Evolutionary conservation across 2,329 filamentous ascomycete species (phyloP), one percentile per base, ranked within the genome.

Genomic region (Pezizomycotina sp.): DNA sequence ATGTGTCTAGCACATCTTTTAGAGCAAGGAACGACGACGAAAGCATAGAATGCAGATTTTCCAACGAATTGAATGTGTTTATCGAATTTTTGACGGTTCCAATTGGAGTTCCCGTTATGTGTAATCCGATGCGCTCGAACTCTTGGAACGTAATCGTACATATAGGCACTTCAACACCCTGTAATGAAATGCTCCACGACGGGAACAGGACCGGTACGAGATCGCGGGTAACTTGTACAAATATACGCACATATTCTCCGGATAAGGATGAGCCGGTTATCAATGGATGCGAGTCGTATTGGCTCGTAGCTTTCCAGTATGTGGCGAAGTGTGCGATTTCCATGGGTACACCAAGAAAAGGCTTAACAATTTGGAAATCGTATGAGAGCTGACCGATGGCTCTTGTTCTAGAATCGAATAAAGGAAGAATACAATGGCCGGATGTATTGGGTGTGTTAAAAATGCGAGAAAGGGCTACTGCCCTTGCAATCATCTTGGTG

Each of bases 321-420:
- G 89, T 95, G 46, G 92, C 89, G 51, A 95, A 98, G 53, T 95
- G 84, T 1, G 89, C 92, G 43, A 98, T 93, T 57, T 98, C 89
- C 14, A 98, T 64, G 3, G 89, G 83, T 43, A 83, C 77, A 5
- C 89, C 86, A 45, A 75, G 73, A 60, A 95, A 98, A 0, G 89
- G 89, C 53, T 92, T 93, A 56, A 98, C 91, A 16, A 95, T 82
- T 55, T 95, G 84, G 36, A 82, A 92, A 47, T 80, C 79, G 62
- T 98, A 98, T 46, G 74, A 82, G 48, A 95, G 81, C 52, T 92
- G 80, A 4, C 89, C 89, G 52, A 98, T 93, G 6, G 83, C 79
- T 28, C 86, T 73, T 31, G 95, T 66, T 14, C 89, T 72, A 4
- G 86, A 84, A 54, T 98, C 89, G 47, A 95, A 93, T 0, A 98